Conservation (phyloP, 345 rosid species). For the Garcia nutans region DNA sequence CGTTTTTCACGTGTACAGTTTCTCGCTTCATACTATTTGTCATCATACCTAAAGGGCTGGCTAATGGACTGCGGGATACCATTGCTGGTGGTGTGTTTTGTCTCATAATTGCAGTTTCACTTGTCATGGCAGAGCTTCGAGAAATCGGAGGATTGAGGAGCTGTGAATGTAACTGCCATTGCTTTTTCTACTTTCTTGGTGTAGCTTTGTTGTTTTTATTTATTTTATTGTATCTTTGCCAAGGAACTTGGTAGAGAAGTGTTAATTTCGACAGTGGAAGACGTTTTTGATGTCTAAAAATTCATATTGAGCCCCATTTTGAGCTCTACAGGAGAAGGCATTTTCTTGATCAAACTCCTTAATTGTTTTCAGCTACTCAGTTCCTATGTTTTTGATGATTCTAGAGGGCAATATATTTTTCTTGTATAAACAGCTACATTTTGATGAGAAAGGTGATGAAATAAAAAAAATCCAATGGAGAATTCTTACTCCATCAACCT, state of each 20-base stretch:
- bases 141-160: conserved; percentile 25
- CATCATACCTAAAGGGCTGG: conserved; percentile 37
- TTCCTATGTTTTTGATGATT: background rate
- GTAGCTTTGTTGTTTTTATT: conserved; percentile 36
- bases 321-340: background rate
- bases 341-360: background rate
- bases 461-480: too few species aligned
- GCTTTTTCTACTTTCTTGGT: conserved; percentile 36
- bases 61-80: conserved; percentile 39
- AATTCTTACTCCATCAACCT: too few species aligned
- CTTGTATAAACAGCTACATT: background rate
- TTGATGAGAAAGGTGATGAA: too few species aligned
- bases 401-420: background rate
- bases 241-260: conserved; percentile 21
- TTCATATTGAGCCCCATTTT: background rate
- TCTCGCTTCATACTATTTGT: conserved; percentile 41
- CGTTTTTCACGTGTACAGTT: background rate
- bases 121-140: conserved; percentile 31
- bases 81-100: conserved; percentile 41
- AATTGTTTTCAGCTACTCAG: background rate
- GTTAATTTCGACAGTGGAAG: background rate
- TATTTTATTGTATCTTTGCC: conserved; percentile 29
- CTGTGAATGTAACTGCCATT: conserved; percentile 21
- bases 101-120: conserved; percentile 33
- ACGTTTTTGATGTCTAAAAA: background rate